phyloP scores from a whole-genome alignment of 768 basidiomycete species.

The Cystofilobasidium capitatum region DNA sequence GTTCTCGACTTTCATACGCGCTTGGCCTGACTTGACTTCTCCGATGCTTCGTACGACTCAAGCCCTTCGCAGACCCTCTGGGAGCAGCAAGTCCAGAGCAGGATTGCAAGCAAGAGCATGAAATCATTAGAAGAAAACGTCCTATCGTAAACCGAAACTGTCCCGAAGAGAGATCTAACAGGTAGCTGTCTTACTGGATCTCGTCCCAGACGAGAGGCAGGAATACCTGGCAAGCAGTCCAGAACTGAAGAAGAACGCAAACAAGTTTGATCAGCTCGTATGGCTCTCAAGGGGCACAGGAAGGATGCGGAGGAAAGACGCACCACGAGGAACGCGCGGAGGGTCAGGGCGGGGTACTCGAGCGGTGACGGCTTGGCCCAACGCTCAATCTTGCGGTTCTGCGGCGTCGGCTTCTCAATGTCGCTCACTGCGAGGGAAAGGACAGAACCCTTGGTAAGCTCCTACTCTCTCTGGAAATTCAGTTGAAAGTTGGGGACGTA shows the following conservation, averaged over 20 bases:
- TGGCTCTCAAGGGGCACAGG: too few species aligned
- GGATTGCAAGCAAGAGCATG: too few species aligned
- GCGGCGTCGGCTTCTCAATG: not conserved
- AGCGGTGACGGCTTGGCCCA: slow-evolving; percentile 44
- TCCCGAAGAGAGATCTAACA: not conserved
- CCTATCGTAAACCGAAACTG: not conserved
- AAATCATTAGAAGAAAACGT: too few species aligned
- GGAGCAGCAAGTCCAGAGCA: too few species aligned
- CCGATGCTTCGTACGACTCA: too few species aligned
- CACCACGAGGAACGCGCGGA: slow-evolving; percentile 62
- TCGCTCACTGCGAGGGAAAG: not conserved
- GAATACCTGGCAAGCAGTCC: slow-evolving; percentile 82
- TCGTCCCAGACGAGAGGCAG: slow-evolving; percentile 81
- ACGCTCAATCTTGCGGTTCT: slow-evolving; percentile 11
- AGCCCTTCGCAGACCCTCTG: too few species aligned
- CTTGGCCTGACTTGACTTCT: too few species aligned
- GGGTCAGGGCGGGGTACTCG: slow-evolving; percentile 59
- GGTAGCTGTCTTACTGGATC: slow-evolving; percentile 40
- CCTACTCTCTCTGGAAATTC: slow-evolving; percentile 8
- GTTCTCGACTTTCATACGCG: too few species aligned
- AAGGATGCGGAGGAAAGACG: slow-evolving; percentile 38
- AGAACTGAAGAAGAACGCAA: slow-evolving; percentile 51
- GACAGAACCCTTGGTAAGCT: not conserved
- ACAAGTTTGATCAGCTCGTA: slow-evolving; percentile 16
- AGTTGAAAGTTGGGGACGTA: not conserved